These are phyloP conservation scores for Tolypocladium nubicola DNA, from an alignment of 2,329 filamentous ascomycete species.

Conservation along the genomic window DNA sequence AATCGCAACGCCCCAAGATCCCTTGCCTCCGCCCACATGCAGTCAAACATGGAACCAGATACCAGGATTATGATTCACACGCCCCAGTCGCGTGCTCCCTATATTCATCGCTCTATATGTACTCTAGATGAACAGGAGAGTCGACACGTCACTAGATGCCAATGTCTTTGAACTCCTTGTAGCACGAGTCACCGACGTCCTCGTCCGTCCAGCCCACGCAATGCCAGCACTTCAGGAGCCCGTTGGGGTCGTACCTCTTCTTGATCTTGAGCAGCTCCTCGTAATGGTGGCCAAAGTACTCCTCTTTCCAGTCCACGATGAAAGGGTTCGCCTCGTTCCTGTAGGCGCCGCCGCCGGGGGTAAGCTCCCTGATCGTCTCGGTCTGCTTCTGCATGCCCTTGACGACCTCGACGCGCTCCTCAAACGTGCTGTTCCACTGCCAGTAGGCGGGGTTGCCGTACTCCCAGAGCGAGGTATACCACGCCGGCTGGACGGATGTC, in stretches of 20 bases:
- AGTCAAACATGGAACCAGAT: too few species aligned
- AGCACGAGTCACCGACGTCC: neutral
- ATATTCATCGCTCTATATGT: too few species aligned
- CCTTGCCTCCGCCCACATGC: too few species aligned
- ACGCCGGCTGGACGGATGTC: slow-evolving; percentile 7
- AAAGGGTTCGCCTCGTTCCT: slow-evolving; percentile 18
- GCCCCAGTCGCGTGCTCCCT: too few species aligned
- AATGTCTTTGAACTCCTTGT: neutral
- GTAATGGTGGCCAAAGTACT: slow-evolving; percentile 19
- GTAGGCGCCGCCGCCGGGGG: slow-evolving; percentile 12
- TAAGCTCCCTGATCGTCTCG: slow-evolving; percentile 3
- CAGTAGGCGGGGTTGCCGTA: slow-evolving; percentile 4
- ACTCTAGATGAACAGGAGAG: neutral
- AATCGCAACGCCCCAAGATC: too few species aligned
- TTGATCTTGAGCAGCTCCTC: slow-evolving; percentile 28
- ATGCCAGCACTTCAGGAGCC: slow-evolving; percentile 20
- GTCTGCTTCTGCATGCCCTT: slow-evolving; percentile 9
- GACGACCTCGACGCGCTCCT: slow-evolving; percentile 3
- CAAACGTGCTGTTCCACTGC: slow-evolving; percentile 7
- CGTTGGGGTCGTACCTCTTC: slow-evolving; percentile 30
- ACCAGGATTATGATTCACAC: too few species aligned
- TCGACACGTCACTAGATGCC: neutral
- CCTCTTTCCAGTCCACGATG: slow-evolving; percentile 13
- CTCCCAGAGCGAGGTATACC: slow-evolving; percentile 9
- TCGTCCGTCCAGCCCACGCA: slow-evolving; percentile 5